Evolutionary conservation across 495 filamentous ascomycete species (phyloP).

Genomic region (Lasiosphaeria hispida): DNA sequence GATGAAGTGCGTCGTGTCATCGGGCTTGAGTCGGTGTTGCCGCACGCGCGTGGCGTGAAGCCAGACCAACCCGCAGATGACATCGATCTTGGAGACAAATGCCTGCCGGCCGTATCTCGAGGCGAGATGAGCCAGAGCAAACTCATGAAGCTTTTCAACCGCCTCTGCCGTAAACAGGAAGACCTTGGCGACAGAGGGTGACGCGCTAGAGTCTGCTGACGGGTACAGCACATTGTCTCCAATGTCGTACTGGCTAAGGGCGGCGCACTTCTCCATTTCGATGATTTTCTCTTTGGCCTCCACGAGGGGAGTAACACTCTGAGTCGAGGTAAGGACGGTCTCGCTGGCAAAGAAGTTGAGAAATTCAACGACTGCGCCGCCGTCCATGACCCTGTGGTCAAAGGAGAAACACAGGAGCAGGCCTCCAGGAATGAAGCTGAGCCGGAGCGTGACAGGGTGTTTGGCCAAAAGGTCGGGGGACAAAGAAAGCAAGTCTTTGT

Average conservation of each 20-base stretch:
- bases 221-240: no score
- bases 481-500: slow-evolving; percentile 7
- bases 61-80: slow-evolving; percentile 15
- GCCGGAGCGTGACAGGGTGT: slow-evolving; percentile 8
- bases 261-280: no score
- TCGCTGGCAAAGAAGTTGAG: not conserved
- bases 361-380: not conserved
- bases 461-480: not conserved
- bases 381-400: slow-evolving; percentile 19
- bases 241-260: no score
- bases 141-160: not conserved
- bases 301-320: not conserved
- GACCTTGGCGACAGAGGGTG: not conserved
- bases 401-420: slow-evolving; percentile 15
- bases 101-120: not conserved
- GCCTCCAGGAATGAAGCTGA: slow-evolving; percentile 14
- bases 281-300: no score
- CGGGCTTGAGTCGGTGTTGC: not conserved
- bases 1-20: slow-evolving; percentile 1
- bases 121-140: no score
- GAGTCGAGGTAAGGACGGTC: not conserved
- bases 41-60: slow-evolving; percentile 15
- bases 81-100: slow-evolving; percentile 7
- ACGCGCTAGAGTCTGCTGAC: no score
- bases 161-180: not conserved